These are phyloP conservation scores for Rhodamnia argentea DNA, from an alignment of 345 rosid genomes.

Conservation along the genomic window DNA sequence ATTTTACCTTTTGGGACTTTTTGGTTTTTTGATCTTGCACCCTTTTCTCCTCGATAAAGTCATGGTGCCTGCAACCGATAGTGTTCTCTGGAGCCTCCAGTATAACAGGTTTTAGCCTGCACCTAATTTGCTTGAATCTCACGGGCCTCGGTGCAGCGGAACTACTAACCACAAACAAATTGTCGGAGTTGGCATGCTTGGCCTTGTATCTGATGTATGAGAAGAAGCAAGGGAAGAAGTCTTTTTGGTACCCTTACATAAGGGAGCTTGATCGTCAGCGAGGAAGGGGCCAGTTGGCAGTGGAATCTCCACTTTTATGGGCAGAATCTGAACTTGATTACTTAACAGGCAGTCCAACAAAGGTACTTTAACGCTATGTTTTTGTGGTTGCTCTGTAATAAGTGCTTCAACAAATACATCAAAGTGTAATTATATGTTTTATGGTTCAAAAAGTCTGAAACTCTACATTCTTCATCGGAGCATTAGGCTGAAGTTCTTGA, in stretches of 20 bases:
- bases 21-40: not conserved
- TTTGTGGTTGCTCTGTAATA: not conserved
- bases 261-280: conserved; percentile 98
- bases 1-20: not conserved
- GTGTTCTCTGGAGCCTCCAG: not conserved
- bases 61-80: not conserved
- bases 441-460: conserved; percentile 6
- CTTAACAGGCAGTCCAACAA: conserved; percentile 87
- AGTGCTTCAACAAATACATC: not conserved
- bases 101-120: not conserved
- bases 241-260: conserved; percentile 93
- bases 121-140: not conserved
- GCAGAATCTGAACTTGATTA: conserved; percentile 77
- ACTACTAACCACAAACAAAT: conserved; percentile 75
- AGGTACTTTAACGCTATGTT: conserved; percentile 28
- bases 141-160: conserved; percentile 46
- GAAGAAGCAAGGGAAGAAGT: conserved; percentile 91
- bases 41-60: not conserved
- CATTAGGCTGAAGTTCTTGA: conserved; percentile 77
- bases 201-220: conserved; percentile 96
- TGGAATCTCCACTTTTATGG: conserved; percentile 94
- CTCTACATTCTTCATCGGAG: conserved; percentile 8
- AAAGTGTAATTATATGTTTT: not conserved
- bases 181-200: conserved; percentile 90
- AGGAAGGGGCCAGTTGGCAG: conserved; percentile 90